phyloP scores from a whole-genome alignment of 2,329 filamentous ascomycete species.

The Ascochyta koolunga region DNA sequence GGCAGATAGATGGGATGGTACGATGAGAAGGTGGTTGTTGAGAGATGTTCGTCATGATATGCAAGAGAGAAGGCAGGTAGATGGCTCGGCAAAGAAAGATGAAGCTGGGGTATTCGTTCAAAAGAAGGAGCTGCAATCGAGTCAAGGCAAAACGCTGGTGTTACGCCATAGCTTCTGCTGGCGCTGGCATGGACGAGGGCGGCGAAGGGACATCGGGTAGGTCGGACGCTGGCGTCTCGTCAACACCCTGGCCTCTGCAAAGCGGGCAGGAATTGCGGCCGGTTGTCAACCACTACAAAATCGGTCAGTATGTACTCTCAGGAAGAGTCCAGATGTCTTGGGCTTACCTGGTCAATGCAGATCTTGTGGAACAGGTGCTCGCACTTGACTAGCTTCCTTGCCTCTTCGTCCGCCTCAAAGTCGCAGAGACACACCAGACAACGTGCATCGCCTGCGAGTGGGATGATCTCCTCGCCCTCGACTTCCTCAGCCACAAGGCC shows the following conservation, averaged over 20 bases:
- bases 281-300: constrained; percentile 68
- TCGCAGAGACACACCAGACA: constrained; percentile 72
- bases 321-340: background rate
- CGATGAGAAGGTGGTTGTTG: background rate
- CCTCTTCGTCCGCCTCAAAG: constrained; percentile 67
- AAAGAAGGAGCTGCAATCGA: background rate
- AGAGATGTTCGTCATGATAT: constrained; percentile 1
- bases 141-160: constrained; percentile 3
- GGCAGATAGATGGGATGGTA: no score
- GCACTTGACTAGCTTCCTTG: constrained; percentile 66
- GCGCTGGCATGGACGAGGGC: constrained; percentile 19
- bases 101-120: constrained; percentile 6
- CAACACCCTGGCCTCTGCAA: constrained; percentile 64
- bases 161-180: constrained; percentile 16
- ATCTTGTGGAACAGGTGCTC: constrained; percentile 70
- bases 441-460: constrained; percentile 54
- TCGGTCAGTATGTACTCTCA: constrained; percentile 15
- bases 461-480: constrained; percentile 43
- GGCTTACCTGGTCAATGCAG: constrained; percentile 71
- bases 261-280: constrained; percentile 69
- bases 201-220: constrained; percentile 8
- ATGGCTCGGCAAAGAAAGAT: background rate
- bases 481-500: constrained; percentile 57
- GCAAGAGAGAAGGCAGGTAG: background rate
- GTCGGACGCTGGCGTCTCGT: constrained; percentile 50